Percentiles rank a stretch among this genome's conserved stretches.
These are phyloP conservation scores for Thymus quinquecostatus DNA, from an alignment of 257 asterid species.

Conservation along the genomic window DNA sequence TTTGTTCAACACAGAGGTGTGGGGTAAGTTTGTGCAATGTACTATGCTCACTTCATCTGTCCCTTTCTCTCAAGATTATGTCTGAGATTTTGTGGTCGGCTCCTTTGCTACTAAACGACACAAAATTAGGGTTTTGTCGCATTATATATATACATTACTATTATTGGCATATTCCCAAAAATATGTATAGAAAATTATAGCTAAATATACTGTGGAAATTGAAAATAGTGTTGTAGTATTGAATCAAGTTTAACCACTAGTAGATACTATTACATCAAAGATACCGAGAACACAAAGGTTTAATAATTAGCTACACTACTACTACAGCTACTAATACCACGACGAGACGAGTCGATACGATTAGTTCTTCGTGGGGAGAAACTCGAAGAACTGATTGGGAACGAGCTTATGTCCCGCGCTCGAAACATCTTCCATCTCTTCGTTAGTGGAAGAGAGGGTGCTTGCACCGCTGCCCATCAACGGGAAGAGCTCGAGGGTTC, in stretches of 20 bases:
- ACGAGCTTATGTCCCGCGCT: constrained; percentile 16
- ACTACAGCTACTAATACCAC: neutral
- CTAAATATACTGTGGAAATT: too few relatives aligned
- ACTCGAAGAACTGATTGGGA: constrained; percentile 56
- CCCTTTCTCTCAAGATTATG: constrained; percentile 32
- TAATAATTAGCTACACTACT: neutral
- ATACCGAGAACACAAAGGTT: neutral
- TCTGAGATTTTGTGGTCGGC: constrained; percentile 34
- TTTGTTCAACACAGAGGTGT: neutral
- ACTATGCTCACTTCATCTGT: neutral
- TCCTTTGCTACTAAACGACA: neutral
- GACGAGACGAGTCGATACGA: neutral
- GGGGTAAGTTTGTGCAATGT: constrained; percentile 19
- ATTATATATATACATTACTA: neutral
- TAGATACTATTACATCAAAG: constrained; percentile 3
- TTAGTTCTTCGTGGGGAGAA: constrained; percentile 52
- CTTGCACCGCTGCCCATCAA: constrained; percentile 15
- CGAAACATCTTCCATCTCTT: constrained; percentile 24
- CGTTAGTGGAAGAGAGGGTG: neutral
- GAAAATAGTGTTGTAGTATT: too few relatives aligned
- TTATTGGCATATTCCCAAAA: neutral
- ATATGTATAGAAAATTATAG: neutral
- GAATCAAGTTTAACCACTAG: too few relatives aligned
- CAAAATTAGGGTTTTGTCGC: neutral
- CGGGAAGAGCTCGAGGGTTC: constrained; percentile 64